Conservation (phyloP, 176 grass and related monocot species). For the Carex kokanica region DNA sequence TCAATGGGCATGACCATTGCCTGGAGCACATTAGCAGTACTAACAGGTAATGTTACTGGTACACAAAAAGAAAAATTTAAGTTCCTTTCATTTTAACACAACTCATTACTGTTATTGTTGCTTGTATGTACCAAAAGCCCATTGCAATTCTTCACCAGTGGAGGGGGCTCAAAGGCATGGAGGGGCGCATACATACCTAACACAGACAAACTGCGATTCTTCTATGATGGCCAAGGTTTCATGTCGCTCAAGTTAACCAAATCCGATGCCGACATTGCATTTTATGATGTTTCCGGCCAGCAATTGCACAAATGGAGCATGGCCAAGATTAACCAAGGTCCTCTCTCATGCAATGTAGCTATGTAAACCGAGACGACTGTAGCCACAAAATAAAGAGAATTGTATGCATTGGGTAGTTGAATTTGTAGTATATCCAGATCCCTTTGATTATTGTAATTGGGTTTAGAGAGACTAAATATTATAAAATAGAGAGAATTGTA, state of each 20-base stretch:
- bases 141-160: slow-evolving; percentile 63
- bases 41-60: too few species aligned
- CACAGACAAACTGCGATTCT: slow-evolving; percentile 56
- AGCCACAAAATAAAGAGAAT: neutral
- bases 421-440: neutral
- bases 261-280: slow-evolving; percentile 32
- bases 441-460: neutral
- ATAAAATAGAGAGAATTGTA: neutral
- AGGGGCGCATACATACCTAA: slow-evolving; percentile 45
- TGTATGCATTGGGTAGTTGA: neutral
- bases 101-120: neutral
- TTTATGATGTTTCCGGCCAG: slow-evolving; percentile 53
- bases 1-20: slow-evolving; percentile 82
- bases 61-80: too few species aligned
- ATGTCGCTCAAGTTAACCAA: slow-evolving; percentile 57
- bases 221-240: slow-evolving; percentile 91
- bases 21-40: slow-evolving; percentile 72
- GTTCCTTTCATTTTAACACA: too few species aligned
- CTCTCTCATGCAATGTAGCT: neutral
- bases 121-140: slow-evolving; percentile 30
- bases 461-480: neutral
- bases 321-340: slow-evolving; percentile 29
- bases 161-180: slow-evolving; percentile 86
- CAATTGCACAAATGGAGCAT: slow-evolving; percentile 59
- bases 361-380: neutral